Evolutionary conservation across 1,139 yeast genomes (phyloP).

Genomic region (Hyphopichia fennica): DNA sequence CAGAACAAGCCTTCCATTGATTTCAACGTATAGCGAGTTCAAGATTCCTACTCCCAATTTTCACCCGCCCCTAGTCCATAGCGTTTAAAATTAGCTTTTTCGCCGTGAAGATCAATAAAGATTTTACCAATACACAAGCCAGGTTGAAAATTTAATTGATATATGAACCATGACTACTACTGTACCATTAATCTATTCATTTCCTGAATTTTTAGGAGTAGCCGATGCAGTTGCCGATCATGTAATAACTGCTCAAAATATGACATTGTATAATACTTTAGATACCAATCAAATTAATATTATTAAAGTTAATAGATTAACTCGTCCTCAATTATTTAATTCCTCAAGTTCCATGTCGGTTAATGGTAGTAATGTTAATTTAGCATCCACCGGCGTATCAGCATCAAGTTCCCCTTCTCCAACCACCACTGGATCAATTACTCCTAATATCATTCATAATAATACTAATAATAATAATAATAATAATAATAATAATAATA

Average conservation of each 20-base stretch:
- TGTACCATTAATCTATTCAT: conserved; percentile 88
- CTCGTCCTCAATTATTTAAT: conserved; percentile 19
- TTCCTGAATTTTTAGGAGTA: conserved; percentile 84
- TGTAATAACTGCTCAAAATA: conserved; percentile 77
- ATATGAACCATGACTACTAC: conserved; percentile 71
- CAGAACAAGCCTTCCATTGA: no score
- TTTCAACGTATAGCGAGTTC: no score
- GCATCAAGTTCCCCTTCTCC: conserved; percentile 2
- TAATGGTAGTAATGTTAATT: conserved; percentile 8
- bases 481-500: not conserved
- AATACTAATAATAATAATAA: conserved; percentile 6
- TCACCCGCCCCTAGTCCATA: no score
- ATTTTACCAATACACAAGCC: no score
- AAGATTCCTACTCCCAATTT: no score
- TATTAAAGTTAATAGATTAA: conserved; percentile 19
- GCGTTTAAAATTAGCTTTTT: no score
- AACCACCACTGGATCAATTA: conserved; percentile 2
- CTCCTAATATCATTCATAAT: not conserved
- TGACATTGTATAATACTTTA: conserved; percentile 56
- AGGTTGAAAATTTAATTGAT: no score
- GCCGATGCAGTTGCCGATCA: conserved; percentile 96
- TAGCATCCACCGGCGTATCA: conserved; percentile 7
- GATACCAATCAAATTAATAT: conserved; percentile 34
- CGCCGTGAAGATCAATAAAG: no score
- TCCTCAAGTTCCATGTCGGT: conserved; percentile 12